These are phyloP conservation scores for Fusarium ramigenum DNA, from an alignment of 2,329 filamentous ascomycete genomes.

Conservation along the genomic window DNA sequence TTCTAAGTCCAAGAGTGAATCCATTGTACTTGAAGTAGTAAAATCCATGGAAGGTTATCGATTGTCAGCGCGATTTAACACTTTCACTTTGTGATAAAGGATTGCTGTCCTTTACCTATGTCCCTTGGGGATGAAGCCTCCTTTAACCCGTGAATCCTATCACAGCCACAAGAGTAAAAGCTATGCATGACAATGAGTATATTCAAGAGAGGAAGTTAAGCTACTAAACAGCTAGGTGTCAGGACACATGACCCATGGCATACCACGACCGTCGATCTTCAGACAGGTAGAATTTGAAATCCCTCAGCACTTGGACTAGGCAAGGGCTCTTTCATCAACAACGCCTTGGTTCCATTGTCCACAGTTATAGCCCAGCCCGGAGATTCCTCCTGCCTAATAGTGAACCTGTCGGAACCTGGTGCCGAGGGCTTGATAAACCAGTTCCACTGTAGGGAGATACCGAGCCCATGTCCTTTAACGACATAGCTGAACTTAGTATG, in stretches of 20 bases:
- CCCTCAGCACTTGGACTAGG: accelerated
- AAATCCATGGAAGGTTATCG: too few relatives aligned
- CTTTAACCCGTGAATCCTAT: too few relatives aligned
- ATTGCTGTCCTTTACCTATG: too few relatives aligned
- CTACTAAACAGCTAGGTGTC: accelerated
- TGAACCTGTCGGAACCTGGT: background rate
- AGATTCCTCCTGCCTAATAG: background rate
- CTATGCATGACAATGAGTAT: accelerated
- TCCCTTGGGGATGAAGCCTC: too few relatives aligned
- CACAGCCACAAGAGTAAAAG: background rate
- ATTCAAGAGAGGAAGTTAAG: accelerated
- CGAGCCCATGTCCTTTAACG: background rate
- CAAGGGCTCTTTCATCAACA: too few relatives aligned
- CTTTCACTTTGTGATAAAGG: too few relatives aligned
- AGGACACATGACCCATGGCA: too few relatives aligned
- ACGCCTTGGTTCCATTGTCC: background rate
- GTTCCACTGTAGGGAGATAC: background rate
- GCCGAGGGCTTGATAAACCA: background rate
- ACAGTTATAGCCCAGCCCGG: background rate
- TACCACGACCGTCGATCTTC: background rate
- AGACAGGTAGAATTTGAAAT: background rate
- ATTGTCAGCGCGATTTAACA: too few relatives aligned
- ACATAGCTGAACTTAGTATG: too few relatives aligned
- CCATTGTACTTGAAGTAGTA: too few relatives aligned
- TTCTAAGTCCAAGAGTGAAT: too few relatives aligned